These are phyloP conservation scores for Mrakia blollopis DNA, from an alignment of 768 basidiomycete species.

Conservation along the genomic window DNA sequence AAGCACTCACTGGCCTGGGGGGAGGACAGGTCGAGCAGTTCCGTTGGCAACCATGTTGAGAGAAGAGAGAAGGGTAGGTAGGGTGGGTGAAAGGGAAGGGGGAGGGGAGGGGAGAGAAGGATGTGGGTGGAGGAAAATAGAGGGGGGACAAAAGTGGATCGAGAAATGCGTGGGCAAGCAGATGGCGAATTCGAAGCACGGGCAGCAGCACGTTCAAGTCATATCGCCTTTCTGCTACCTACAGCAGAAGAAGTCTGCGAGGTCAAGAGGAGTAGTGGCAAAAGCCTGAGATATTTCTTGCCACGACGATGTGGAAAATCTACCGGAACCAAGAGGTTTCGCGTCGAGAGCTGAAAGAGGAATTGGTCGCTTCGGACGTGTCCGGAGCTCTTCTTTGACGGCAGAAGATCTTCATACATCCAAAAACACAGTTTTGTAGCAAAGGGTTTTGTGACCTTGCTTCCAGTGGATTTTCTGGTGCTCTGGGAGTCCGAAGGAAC, in stretches of 20 bases:
- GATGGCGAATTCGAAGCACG: background rate
- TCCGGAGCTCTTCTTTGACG: background rate
- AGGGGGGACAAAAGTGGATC: background rate
- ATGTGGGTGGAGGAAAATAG: conserved; percentile 21
- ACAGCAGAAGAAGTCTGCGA: background rate
- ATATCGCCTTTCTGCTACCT: background rate
- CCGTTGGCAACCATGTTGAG: conserved; percentile 62
- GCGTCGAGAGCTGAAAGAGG: background rate
- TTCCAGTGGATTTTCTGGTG: too few species aligned
- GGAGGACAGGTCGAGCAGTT: conserved; percentile 40
- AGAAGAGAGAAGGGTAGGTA: conserved; percentile 17
- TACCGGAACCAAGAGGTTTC: too few species aligned
- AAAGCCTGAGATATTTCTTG: too few species aligned
- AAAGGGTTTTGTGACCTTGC: too few species aligned
- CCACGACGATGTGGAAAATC: too few species aligned
- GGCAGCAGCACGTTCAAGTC: background rate
- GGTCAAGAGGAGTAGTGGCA: too few species aligned
- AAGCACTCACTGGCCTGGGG: conserved; percentile 29
- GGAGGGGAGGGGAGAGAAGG: conserved; percentile 20
- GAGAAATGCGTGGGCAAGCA: background rate
- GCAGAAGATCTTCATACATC: background rate
- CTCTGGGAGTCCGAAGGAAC: too few species aligned
- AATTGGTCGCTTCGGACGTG: background rate
- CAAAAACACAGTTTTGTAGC: too few species aligned
- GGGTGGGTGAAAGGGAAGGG: conserved; percentile 20